Evolutionary conservation across 129 eudicot species (phyloP), one percentile per base, ranked within the genome.

Genomic region (Tagetes erecta): DNA sequence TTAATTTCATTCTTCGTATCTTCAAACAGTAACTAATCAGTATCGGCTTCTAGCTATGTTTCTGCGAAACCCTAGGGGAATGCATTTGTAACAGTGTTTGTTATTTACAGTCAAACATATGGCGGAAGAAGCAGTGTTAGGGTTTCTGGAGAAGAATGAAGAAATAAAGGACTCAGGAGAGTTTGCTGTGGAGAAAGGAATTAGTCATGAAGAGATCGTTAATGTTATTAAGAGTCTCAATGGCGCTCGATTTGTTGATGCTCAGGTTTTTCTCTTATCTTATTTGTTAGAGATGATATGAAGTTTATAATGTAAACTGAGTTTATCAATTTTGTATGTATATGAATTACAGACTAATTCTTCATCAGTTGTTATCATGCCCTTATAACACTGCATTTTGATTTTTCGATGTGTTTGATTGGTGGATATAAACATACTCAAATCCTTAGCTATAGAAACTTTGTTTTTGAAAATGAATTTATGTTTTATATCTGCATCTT

Each of bases 121-220:
- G 96, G 96, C 96, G 64, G 96, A 95, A 66, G 99, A 88, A 66
- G 91, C 97, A 4, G 73, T 95, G 1, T 47, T 95, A 11, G 91
- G 88, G 5, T 88, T 71, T 52, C 86, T 95, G 5, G 83, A 91
- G 45, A 73, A 85, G 40, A 82, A 86, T 57, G 88, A 85, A 10
- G 82, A 82, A 68, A 95, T 95, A 36, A 4, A 78, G 5, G 90
- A 95, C 80, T 91, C 99, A 5, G 91, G 96, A 0, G 65, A 57
- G 30, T 95, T 95, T 52, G 93, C 99, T 6, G 70, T 38, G 49
- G 85, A 85, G 38, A 78, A 52, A 39, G 94, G 96, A 20, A 55
- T 95, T 72, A 80, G 63, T 64, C 99, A 95, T 59, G 92, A 95
- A 1, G 97, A 88, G 40, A 78, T 91, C 65, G 96, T 90, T 68